These are phyloP conservation scores for Thielaviopsis cerberus DNA, from an alignment of 2,329 filamentous ascomycete genomes.

Conservation along the genomic window DNA sequence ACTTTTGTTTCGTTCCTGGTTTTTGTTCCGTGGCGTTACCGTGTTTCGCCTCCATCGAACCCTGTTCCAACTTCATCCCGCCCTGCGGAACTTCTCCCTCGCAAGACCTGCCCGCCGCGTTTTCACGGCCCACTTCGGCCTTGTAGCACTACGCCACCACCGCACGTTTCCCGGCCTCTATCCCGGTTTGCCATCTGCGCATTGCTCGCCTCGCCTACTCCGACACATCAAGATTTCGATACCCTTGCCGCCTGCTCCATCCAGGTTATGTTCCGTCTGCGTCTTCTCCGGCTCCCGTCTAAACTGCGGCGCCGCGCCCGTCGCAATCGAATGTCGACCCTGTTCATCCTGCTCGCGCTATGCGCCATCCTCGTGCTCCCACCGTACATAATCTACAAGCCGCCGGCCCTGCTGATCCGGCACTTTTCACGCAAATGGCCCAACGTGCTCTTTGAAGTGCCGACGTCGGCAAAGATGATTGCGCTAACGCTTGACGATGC, in stretches of 20 bases:
- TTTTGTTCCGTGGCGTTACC: not conserved
- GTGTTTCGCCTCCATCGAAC: not conserved
- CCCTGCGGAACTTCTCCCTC: not conserved
- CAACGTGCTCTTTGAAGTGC: constrained; percentile 58
- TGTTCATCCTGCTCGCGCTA: constrained; percentile 24
- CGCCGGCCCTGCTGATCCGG: constrained; percentile 49
- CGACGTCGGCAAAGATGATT: constrained; percentile 41
- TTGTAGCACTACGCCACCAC: no score
- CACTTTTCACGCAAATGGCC: constrained; percentile 56
- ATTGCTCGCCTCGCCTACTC: no score
- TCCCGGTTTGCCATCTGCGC: no score
- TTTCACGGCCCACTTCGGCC: no score
- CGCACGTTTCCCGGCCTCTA: no score
- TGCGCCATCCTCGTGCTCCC: constrained; percentile 22
- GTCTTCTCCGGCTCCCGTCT: constrained; percentile 35
- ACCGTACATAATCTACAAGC: constrained; percentile 63
- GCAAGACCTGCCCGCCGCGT: no score
- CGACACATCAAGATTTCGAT: no score
- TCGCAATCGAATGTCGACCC: constrained; percentile 39
- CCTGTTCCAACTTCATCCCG: not conserved
- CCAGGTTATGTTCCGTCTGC: constrained; percentile 20
- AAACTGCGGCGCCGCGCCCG: constrained; percentile 38
- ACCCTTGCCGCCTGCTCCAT: not conserved
- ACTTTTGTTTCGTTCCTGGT: not conserved
- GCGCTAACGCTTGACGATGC: constrained; percentile 79